Evolutionary conservation across 225 moss, liverwort and hornwort genomes (phyloP).

Genomic region (Sphagnum contortum): DNA sequence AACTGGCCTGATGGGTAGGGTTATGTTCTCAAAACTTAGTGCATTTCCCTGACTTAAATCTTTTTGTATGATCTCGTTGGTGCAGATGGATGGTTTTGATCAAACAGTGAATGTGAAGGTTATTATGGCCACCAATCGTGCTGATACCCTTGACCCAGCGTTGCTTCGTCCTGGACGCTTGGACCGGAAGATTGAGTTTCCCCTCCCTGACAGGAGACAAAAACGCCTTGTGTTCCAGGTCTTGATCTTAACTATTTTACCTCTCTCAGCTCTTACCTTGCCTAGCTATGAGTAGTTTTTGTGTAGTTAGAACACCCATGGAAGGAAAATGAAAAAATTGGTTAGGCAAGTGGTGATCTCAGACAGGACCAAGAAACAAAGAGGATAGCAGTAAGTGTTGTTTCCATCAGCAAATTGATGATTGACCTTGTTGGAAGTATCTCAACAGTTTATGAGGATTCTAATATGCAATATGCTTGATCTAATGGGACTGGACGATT

Average conservation of each 20-base stretch:
- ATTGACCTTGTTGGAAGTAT: no score
- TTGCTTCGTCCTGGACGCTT: constrained; percentile 91
- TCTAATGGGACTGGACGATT: no score
- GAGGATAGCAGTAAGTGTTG: no score
- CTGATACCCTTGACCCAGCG: constrained; percentile 91
- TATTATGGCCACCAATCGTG: constrained; percentile 97
- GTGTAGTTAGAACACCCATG: no score
- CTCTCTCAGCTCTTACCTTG: no score
- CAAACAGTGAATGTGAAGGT: constrained; percentile 98
- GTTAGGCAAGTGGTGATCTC: no score
- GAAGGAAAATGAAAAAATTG: no score
- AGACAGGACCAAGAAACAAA: no score
- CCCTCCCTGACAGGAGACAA: constrained; percentile 88
- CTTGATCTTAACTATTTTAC: not conserved
- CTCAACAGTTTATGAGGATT: no score
- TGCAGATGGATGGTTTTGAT: constrained; percentile 98
- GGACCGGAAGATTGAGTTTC: constrained; percentile 96
- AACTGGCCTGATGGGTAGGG: not conserved
- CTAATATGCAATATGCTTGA: no score
- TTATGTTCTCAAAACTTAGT: not conserved
- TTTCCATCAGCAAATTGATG: no score
- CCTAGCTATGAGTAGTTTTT: no score
- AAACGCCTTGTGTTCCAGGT: constrained; percentile 96
- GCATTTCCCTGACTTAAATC: not conserved
- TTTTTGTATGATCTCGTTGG: not conserved